These are phyloP conservation scores for Telopea speciosissima DNA, from an alignment of 177 flowering plant genomes.

Conservation along the genomic window DNA sequence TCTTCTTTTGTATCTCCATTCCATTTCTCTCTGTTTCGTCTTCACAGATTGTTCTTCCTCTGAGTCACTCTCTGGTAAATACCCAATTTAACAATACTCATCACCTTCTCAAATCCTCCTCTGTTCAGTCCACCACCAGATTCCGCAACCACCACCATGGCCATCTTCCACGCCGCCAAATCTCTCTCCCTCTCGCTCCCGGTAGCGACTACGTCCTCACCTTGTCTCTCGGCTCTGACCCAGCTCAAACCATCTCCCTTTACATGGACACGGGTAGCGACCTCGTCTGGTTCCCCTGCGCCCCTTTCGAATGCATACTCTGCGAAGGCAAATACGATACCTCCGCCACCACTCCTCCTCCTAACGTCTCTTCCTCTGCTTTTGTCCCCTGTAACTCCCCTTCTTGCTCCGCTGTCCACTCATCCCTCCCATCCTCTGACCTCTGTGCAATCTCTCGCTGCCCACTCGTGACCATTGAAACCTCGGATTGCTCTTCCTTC, in stretches of 20 bases:
- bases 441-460: conserved; percentile 76
- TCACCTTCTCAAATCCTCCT: conserved; percentile 71
- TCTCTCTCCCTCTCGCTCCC: conserved; percentile 78
- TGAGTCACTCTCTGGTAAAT: conserved; percentile 59
- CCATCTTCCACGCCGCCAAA: conserved; percentile 25
- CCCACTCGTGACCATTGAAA: conserved; percentile 64
- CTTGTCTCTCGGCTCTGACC: conserved; percentile 43
- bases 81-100: conserved; percentile 40
- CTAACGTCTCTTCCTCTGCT: conserved; percentile 37
- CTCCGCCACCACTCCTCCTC: conserved; percentile 11
- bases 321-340: conserved; percentile 55
- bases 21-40: conserved; percentile 11
- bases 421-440: conserved; percentile 57
- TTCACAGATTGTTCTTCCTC: conserved; percentile 39
- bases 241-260: conserved; percentile 41
- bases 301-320: conserved; percentile 79
- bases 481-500: conserved; percentile 44
- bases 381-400: conserved; percentile 51
- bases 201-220: conserved; percentile 83
- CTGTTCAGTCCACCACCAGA: conserved; percentile 53
- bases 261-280: conserved; percentile 97
- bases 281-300: conserved; percentile 92
- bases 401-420: conserved; percentile 73
- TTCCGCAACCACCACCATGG: conserved; percentile 40
- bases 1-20: conserved; percentile 15